Evolutionary conservation across 2,329 filamentous ascomycete species (phyloP).

Genomic region (Ophioceras dolichostomum): DNA sequence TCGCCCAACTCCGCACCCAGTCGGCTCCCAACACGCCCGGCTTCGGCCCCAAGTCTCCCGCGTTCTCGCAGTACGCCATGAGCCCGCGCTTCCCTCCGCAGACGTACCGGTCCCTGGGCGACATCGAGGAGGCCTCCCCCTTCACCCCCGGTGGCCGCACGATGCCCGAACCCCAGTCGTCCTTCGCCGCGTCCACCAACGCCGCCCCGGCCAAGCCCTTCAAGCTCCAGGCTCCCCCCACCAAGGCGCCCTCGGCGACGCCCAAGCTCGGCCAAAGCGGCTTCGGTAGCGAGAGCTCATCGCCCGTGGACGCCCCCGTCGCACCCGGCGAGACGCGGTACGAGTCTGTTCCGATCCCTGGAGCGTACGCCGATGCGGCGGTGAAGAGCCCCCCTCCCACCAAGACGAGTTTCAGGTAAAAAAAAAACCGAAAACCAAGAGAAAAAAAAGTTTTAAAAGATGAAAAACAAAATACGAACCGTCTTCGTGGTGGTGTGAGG

Average conservation of each 20-base stretch:
- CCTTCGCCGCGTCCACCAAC: constrained; percentile 43
- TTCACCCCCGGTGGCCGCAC: constrained; percentile 41
- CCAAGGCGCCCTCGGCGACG: constrained; percentile 64
- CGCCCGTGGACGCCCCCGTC: constrained; percentile 53
- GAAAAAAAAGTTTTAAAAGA: constrained; percentile 8
- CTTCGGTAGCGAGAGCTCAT: constrained; percentile 26
- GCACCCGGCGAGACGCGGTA: constrained; percentile 77
- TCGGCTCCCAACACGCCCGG: constrained; percentile 92
- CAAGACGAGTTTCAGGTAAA: constrained; percentile 26
- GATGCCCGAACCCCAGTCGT: constrained; percentile 50
- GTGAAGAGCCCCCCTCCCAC: constrained; percentile 36
- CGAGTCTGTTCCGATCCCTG: constrained; percentile 77
- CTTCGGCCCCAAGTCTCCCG: constrained; percentile 58
- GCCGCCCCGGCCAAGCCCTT: constrained; percentile 35
- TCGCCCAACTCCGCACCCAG: constrained; percentile 71
- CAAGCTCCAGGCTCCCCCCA: constrained; percentile 74
- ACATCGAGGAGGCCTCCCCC: constrained; percentile 25
- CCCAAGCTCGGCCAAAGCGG: constrained; percentile 39
- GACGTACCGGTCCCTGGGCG: constrained; percentile 31
- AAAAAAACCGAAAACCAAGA: neutral
- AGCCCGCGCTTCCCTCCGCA: constrained; percentile 50
- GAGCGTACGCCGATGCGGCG: constrained; percentile 56
- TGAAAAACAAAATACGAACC: neutral
- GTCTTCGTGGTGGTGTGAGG: constrained; percentile 6
- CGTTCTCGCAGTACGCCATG: constrained; percentile 39